Evolutionary conservation across 208 protist genomes (phyloP), one percentile per base, ranked within the genome.

Genomic region (Acanthamoeba lugdunensis): DNA sequence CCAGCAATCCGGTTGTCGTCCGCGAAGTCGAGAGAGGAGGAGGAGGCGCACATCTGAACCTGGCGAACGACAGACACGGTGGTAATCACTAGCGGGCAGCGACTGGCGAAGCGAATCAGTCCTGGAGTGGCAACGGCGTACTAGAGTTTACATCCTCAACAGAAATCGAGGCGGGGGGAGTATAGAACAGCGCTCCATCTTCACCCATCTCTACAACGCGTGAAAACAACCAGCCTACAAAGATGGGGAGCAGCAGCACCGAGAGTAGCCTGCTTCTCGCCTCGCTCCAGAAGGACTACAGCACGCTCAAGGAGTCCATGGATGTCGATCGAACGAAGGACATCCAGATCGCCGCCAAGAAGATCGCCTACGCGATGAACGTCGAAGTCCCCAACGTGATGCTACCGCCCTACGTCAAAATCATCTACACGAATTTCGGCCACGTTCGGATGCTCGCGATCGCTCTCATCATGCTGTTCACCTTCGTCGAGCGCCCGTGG

Each of bases 111-210:
- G 33, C 37, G n/a, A 21, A 13, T 56, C 30, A 23, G 41, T 23
- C 75, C n/a, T 84, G 75, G 75, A 84, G 75, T 84, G 75, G 75
- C 41, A 8, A 58, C 30, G 75, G 41, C 75, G 75, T 41, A 41
- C 37, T 84, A 50, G 75, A 50, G 75, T 84, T 33, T 84, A 84
- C 75, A 84, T 84, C 18, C 75, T 84, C 41, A 84, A 84, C n/a
- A 84, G 75, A 84, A 84, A 84, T 84, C 75, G 75, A 84, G 75
- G 75, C 75, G 75, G 75, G 16, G 75, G 75, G 33, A 84, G 75
- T 84, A 84, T 84, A 84, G 75, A 50, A 77, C 69, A 30, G 8
- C n/a, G 13, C 69, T 30, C 14, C 75, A 84, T 16, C 75, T 25
- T 13, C 33, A 84, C 21, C 21, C 67, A 48, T 41, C 54, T 11